Evolutionary conservation across 2,329 filamentous ascomycete genomes (phyloP).

Genomic region (Ascosphaera aggregata): DNA sequence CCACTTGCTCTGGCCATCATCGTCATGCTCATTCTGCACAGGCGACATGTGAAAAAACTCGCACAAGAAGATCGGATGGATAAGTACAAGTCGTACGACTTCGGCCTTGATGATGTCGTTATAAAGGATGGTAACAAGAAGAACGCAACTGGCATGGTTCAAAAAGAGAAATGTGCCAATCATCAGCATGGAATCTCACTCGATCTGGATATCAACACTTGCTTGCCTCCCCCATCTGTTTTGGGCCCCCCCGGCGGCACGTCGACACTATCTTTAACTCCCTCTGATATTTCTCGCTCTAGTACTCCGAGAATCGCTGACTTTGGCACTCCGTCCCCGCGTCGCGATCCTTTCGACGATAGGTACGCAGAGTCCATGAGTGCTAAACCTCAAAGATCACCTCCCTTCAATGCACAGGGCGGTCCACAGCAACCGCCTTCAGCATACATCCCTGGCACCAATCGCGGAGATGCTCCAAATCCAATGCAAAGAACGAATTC

Average conservation of each 20-base stretch:
- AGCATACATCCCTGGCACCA: background rate
- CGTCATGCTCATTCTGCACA: conserved; percentile 54
- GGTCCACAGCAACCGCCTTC: background rate
- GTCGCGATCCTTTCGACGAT: background rate
- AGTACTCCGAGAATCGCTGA: background rate
- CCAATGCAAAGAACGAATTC: background rate
- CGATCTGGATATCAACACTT: conserved; percentile 50
- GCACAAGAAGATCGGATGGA: conserved; percentile 60
- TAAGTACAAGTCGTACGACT: conserved; percentile 79
- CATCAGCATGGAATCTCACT: conserved; percentile 30
- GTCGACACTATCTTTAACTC: background rate
- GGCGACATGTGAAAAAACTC: conserved; percentile 49
- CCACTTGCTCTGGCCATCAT: conserved; percentile 44
- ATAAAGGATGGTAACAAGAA: conserved; percentile 16
- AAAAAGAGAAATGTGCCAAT: conserved; percentile 18
- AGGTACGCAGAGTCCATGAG: background rate
- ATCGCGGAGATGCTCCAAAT: background rate
- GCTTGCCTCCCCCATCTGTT: conserved; percentile 4
- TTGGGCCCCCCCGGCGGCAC: background rate
- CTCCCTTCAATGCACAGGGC: background rate
- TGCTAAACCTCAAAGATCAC: background rate
- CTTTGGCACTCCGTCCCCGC: background rate
- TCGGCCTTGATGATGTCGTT: conserved; percentile 43
- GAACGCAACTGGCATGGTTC: conserved; percentile 30
- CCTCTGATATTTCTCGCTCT: background rate